Evolutionary conservation across 768 basidiomycete species (phyloP), one percentile per base, ranked within the genome.

Genomic region (Phaffia tasmanica): DNA sequence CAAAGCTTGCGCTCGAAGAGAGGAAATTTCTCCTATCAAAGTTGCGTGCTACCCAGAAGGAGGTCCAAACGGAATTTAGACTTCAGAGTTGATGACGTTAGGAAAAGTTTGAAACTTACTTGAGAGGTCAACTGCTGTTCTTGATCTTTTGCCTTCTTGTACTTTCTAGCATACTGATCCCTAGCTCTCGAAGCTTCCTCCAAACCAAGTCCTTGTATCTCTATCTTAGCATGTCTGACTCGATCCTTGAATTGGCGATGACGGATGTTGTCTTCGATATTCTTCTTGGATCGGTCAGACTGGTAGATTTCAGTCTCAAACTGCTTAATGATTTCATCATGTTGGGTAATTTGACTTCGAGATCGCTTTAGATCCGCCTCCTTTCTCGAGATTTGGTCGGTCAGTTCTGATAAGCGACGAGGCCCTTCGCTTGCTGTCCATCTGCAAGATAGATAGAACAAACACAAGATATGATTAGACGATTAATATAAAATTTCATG

Each of bases 161-260:
- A 98, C 72, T 86, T 83, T 61, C 85, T 83, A 63, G 93, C 84
- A 75, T 94, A 99, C 65, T 85, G 87, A 65, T 86, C 81, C 74
- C 85, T 84, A 25, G 89, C 88, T 74, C 84, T 87, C 23, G 86
- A 86, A 23, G 90, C 89, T 69, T 84, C 85, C 70, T 93, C 90
- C 78, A 97, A 82, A 76, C 97, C 88, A 67, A 83, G 81, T 7
- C 79, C 77, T 56, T 85, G 84, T 63, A 95, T 86, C 75, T 91
- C 81, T 15, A 78, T 79, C 73, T 88, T 83, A 8, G 85, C 84
- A 1, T 79, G 79, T 32, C 78, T 79, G 32, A 95, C 86, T 63
- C 89, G 83, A 56, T 80, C 79, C 64, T 81, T 79, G 27, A 89
- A 79, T 72, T 82, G 82, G 65, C 89, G 81, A 63, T 89, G 83